These are phyloP conservation scores for Cyclocybe cylindracea DNA, from an alignment of 768 basidiomycete genomes.

Conservation along the genomic window DNA sequence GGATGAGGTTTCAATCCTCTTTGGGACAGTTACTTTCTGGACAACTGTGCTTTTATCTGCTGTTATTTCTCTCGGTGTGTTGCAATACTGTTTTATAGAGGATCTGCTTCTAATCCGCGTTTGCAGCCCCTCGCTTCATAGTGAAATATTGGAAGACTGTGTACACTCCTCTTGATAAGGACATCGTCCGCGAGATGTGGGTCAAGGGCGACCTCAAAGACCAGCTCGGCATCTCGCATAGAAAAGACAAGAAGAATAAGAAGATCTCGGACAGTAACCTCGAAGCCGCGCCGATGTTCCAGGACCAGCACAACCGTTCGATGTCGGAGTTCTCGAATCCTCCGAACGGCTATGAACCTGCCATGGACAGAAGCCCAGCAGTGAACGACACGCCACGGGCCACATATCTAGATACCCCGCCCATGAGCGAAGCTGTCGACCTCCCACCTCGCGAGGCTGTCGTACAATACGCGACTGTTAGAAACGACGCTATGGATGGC, in stretches of 20 bases:
- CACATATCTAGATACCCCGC: slow-evolving; percentile 50
- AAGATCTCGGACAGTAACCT: slow-evolving; percentile 31
- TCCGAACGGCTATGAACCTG: slow-evolving; percentile 51
- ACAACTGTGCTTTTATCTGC: slow-evolving; percentile 70
- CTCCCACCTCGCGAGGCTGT: slow-evolving; percentile 24
- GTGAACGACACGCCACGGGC: slow-evolving; percentile 36
- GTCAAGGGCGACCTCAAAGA: slow-evolving; percentile 83
- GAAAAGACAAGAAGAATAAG: slow-evolving; percentile 50
- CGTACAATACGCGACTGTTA: slow-evolving; percentile 25
- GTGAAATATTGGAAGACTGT: slow-evolving; percentile 69
- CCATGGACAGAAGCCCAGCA: slow-evolving; percentile 31
- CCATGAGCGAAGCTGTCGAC: slow-evolving; percentile 34
- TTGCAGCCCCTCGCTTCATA: slow-evolving; percentile 77
- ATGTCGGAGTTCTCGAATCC: slow-evolving; percentile 55
- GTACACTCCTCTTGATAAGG: slow-evolving; percentile 83
- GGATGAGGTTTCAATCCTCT: slow-evolving; percentile 72
- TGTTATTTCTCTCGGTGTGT: slow-evolving; percentile 68
- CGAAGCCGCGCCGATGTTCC: slow-evolving; percentile 75
- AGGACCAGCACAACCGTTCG: slow-evolving; percentile 62
- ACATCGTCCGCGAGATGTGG: slow-evolving; percentile 93
- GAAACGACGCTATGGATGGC: slow-evolving; percentile 16
- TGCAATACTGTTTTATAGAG: background rate
- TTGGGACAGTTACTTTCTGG: slow-evolving; percentile 84
- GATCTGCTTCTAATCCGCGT: background rate
- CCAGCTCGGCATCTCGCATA: slow-evolving; percentile 69